Evolutionary conservation across 2,329 filamentous ascomycete species (phyloP).

Genomic region (Trichocomaceae sp.): DNA sequence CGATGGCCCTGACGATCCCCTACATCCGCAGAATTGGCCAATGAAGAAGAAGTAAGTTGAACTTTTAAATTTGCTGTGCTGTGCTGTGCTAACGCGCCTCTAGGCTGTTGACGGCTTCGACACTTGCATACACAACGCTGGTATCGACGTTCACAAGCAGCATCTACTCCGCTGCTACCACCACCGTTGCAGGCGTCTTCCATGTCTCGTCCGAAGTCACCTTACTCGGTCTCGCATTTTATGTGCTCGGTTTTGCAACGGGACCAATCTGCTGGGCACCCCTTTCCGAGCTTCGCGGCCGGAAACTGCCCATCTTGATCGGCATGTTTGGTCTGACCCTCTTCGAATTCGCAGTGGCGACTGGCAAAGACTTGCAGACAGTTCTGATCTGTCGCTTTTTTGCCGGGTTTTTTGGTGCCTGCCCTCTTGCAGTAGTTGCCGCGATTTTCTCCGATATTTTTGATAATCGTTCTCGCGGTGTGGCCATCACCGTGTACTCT

Average conservation of each 20-base stretch:
- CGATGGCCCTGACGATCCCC: constrained; percentile 71
- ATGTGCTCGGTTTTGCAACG: constrained; percentile 44
- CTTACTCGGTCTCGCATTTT: constrained; percentile 36
- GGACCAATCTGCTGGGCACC: constrained; percentile 48
- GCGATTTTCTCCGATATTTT: constrained; percentile 54
- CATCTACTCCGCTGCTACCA: constrained; percentile 65
- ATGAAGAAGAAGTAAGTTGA: constrained; percentile 63
- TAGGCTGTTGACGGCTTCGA: constrained; percentile 22
- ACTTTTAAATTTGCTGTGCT: neutral
- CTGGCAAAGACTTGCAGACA: constrained; percentile 48
- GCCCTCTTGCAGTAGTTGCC: constrained; percentile 48
- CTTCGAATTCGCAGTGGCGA: constrained; percentile 45
- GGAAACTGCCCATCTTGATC: constrained; percentile 44
- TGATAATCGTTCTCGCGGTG: constrained; percentile 41
- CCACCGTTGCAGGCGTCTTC: constrained; percentile 51
- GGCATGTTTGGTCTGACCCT: constrained; percentile 47
- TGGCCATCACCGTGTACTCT: constrained; percentile 46
- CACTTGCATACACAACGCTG: constrained; percentile 46
- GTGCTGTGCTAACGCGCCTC: neutral
- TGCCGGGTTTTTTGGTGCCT: constrained; percentile 49
- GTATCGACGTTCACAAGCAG: constrained; percentile 51
- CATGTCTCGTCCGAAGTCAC: constrained; percentile 45
- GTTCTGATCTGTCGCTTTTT: constrained; percentile 49
- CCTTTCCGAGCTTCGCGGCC: constrained; percentile 46
- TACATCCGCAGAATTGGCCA: constrained; percentile 85